Conservation (phyloP, 192 early-diverging fungal species). For the Podochytrium sp. region DNA sequence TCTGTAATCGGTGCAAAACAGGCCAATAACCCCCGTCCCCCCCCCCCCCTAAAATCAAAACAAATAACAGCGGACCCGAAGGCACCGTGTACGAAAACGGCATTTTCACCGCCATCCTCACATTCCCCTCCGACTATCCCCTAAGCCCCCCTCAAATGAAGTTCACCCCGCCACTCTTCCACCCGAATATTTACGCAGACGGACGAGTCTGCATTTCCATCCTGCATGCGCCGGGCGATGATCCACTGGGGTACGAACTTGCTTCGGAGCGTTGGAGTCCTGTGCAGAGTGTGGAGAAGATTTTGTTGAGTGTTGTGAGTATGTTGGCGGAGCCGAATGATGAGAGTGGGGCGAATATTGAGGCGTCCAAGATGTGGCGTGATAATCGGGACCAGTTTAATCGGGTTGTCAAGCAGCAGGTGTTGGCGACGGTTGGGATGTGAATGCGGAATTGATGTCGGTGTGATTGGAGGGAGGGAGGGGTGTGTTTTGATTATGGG, state of each 20-base stretch:
- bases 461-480: no score
- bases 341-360: constrained; percentile 97
- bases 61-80: constrained; percentile 71
- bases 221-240: constrained; percentile 95
- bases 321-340: constrained; percentile 99
- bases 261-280: constrained; percentile 96
- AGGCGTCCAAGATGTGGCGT: constrained; percentile 97
- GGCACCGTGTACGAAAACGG: constrained; percentile 96
- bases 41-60: not conserved
- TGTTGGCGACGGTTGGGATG: constrained; percentile 74
- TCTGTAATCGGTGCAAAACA: not conserved
- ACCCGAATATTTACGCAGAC: constrained; percentile 90
- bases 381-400: constrained; percentile 83
- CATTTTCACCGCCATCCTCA: constrained; percentile 84
- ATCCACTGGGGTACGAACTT: constrained; percentile 98
- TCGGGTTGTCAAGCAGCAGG: constrained; percentile 75
- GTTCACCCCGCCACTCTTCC: constrained; percentile 94
- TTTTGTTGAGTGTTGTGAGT: constrained; percentile 89
- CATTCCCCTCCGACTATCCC: constrained; percentile 93
- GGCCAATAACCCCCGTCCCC: constrained; percentile 21
- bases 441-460: no score
- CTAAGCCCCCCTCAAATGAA: constrained; percentile 94
- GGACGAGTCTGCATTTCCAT: constrained; percentile 99
- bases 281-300: constrained; percentile 98
- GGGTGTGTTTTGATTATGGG: no score